These are phyloP conservation scores for Solanum chiquidenum DNA, from an alignment of 257 asterid species.

Conservation along the genomic window DNA sequence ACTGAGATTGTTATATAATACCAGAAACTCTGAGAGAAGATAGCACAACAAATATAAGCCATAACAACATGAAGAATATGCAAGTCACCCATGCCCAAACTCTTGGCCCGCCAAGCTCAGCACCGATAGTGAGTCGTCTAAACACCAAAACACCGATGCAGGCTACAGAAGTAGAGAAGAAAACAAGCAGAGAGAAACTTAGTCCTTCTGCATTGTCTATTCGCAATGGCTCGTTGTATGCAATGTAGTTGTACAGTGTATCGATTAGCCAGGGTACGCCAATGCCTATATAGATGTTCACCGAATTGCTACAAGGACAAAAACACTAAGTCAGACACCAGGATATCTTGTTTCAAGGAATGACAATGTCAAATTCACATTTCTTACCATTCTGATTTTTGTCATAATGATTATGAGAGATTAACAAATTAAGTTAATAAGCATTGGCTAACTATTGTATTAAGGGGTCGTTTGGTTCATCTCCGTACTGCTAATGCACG, in stretches of 20 bases:
- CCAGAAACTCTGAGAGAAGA: conserved; percentile 63
- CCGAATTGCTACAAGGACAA: conserved; percentile 61
- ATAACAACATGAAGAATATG: conserved; percentile 50
- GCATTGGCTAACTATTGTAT: not conserved
- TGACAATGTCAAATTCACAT: not conserved
- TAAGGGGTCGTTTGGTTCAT: not conserved
- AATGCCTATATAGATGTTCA: conserved; percentile 80
- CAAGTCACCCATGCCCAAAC: conserved; percentile 83
- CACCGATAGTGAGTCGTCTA: conserved; percentile 62
- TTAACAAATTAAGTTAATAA: no score
- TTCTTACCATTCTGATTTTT: not conserved
- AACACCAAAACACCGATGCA: conserved; percentile 73
- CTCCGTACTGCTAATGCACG: not conserved
- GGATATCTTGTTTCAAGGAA: not conserved
- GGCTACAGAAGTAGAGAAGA: conserved; percentile 75
- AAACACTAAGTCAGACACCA: not conserved
- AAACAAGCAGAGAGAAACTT: conserved; percentile 73
- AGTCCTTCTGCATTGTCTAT: conserved; percentile 68
- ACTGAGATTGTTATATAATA: conserved; percentile 15
- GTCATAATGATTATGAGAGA: not conserved
- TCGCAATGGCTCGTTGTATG: conserved; percentile 57
- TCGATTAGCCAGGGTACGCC: conserved; percentile 90
- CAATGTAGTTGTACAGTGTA: conserved; percentile 70
- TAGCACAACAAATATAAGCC: conserved; percentile 59
- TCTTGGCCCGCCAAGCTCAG: conserved; percentile 89